A percentile compares a stretch with the other conserved stretches of the same genome.
Conservation (phyloP, 2,329 filamentous ascomycete genomes). For the Seiridium unicorne region DNA sequence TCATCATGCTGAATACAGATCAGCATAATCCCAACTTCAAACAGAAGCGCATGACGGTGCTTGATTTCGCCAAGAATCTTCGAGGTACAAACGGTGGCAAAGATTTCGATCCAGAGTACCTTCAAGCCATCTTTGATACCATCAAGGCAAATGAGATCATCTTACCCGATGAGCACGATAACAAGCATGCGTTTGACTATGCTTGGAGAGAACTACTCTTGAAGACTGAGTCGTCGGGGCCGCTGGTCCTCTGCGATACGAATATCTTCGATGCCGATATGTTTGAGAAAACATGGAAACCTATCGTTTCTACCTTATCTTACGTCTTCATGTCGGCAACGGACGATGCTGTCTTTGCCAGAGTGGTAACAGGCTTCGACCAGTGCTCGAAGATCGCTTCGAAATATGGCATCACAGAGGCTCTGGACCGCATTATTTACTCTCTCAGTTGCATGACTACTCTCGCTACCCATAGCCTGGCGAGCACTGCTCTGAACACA, state of each 20-base stretch:
- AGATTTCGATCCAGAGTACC: slow-evolving; percentile 80
- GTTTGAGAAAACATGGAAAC: slow-evolving; percentile 94
- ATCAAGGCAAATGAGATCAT: slow-evolving; percentile 96
- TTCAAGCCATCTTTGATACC: slow-evolving; percentile 84
- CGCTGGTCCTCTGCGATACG: slow-evolving; percentile 77
- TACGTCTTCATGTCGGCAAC: slow-evolving; percentile 99
- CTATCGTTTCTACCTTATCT: slow-evolving; percentile 89
- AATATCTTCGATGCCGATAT: slow-evolving; percentile 97
- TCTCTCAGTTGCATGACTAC: slow-evolving; percentile 90
- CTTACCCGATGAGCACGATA: slow-evolving; percentile 93
- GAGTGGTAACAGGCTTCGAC: slow-evolving; percentile 91
- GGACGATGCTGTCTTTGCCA: slow-evolving; percentile 90
- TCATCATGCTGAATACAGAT: slow-evolving; percentile 97
- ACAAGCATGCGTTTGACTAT: slow-evolving; percentile 93
- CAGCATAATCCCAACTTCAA: slow-evolving; percentile 92
- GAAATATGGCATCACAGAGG: slow-evolving; percentile 78
- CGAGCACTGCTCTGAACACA: slow-evolving; percentile 87
- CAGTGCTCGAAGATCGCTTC: slow-evolving; percentile 93
- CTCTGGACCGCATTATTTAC: slow-evolving; percentile 88
- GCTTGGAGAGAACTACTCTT: slow-evolving; percentile 93
- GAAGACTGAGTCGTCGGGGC: slow-evolving; percentile 75
- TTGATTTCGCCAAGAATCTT: slow-evolving; percentile 85
- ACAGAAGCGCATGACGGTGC: slow-evolving; percentile 78
- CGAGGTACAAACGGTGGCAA: slow-evolving; percentile 83
- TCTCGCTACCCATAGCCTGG: slow-evolving; percentile 70